Evolutionary conservation across 352 stramenopile genomes (phyloP), one percentile per base, ranked within the genome.

Genomic region (Pythium folliculosum): DNA sequence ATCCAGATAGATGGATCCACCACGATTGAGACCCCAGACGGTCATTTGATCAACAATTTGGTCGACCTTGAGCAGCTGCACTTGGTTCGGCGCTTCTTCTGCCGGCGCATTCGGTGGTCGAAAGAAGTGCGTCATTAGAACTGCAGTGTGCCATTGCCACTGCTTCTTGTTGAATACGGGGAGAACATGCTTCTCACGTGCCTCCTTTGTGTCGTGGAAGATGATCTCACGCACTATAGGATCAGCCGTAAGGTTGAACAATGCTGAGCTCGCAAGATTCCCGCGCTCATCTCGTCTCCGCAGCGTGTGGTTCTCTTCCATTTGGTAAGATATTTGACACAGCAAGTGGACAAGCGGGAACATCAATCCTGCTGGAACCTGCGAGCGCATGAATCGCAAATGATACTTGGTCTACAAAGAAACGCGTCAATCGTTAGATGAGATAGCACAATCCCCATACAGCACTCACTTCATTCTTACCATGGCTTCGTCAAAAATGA

Each of bases 21-120:
- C 88, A 14, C 88, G 88, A 63, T 96, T 84, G 45, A 96, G 73
- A 16, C 78, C 81, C 88, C 88, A 96, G 17, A 94, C 82, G 50
- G 82, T 94, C 86, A 96, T 95, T 43, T 91, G 80, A 67, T 94
- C 86, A 22, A 96, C 88, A 30, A 96, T 96, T 59, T 94, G 86
- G 14, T 94, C 85, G 25, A 94, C 86, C 65, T 94, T 94, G 30
- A 95, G 77, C 58, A 96, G 58, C 63, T 92, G 84, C 5, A 96
- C 85, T 63, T 94, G 88, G 16, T 84, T 86, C 51, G 88, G 81
- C 5, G 60, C 61, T 37, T 94, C 77, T 54, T 96, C 88, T 25
- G 88, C 84, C 13, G 84, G 83, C 0, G 85, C 86, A 54, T 88
- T 82, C 14, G 88, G 85, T 48, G 76, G 78, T 1, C 88, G 80